Conservation (phyloP, 306 rosid genomes). For the Rosa multiflora region DNA sequence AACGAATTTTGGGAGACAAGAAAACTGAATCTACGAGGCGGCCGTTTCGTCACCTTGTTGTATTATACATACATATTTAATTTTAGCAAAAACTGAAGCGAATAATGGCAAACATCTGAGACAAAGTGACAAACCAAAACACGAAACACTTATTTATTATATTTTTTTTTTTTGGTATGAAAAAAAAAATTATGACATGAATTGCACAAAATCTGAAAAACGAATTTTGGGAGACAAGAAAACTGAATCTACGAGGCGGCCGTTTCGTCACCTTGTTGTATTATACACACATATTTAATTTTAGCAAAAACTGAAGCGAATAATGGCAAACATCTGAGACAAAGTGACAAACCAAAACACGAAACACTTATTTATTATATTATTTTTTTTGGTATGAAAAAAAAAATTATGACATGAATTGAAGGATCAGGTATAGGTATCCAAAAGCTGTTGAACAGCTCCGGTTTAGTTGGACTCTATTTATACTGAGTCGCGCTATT, state of each 20-base stretch:
- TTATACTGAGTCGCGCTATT: slow-evolving; percentile 30
- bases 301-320: slow-evolving; percentile 1
- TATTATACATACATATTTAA: slow-evolving; percentile 2
- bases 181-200: background rate
- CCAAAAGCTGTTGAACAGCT: slow-evolving; percentile 22
- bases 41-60: slow-evolving; percentile 22
- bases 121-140: background rate
- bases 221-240: too few relatives aligned
- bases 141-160: background rate
- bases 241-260: slow-evolving; percentile 36
- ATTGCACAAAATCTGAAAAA: too few relatives aligned
- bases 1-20: background rate
- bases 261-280: slow-evolving; percentile 19
- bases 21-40: slow-evolving; percentile 35
- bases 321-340: background rate
- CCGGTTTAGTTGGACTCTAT: slow-evolving; percentile 28
- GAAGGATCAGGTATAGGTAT: too few relatives aligned
- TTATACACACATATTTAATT: slow-evolving; percentile 4
- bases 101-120: background rate
- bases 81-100: slow-evolving; percentile 3
- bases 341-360: background rate
- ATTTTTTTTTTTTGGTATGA: too few relatives aligned
- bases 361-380: background rate
- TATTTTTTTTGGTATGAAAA: too few relatives aligned
- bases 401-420: background rate